Evolutionary conservation across 2,329 filamentous ascomycete genomes (phyloP).

Genomic region (Ophiostoma triangulosporum): DNA sequence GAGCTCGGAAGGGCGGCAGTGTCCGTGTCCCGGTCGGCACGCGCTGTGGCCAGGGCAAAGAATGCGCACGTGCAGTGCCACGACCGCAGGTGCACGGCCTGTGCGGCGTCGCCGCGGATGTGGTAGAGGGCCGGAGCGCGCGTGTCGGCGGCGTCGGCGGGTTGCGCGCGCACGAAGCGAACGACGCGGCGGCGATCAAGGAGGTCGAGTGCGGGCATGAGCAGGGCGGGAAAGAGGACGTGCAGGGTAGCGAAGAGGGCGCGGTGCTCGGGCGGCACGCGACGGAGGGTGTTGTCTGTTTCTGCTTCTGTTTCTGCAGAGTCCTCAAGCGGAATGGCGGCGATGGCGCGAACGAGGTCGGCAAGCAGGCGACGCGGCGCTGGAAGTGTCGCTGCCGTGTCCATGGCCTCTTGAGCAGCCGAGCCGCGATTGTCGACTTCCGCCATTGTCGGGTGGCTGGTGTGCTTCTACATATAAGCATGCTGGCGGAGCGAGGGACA

Average conservation of each 20-base stretch:
- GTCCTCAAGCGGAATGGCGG: conserved; percentile 17
- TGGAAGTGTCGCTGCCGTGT: not conserved
- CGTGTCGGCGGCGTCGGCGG: conserved; percentile 17
- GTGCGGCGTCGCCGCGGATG: conserved; percentile 24
- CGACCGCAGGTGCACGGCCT: conserved; percentile 57
- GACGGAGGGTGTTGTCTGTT: conserved; percentile 24
- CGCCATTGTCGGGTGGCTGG: not conserved
- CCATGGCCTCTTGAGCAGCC: not conserved
- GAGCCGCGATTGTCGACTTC: no score
- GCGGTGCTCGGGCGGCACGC: conserved; percentile 26
- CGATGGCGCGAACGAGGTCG: conserved; percentile 32
- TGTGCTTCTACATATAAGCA: no score
- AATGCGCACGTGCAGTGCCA: conserved; percentile 89
- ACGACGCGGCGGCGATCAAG: conserved; percentile 66
- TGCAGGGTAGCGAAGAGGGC: conserved; percentile 66
- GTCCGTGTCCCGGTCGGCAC: conserved; percentile 1
- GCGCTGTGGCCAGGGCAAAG: conserved; percentile 48
- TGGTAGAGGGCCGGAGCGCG: conserved; percentile 10
- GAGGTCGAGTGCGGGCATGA: conserved; percentile 77
- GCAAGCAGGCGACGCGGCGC: conserved; percentile 33
- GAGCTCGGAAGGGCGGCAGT: not conserved
- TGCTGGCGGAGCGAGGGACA: no score
- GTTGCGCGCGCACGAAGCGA: no score
- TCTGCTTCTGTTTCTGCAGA: no score
- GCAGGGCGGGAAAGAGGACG: conserved; percentile 65